Base-by-base conservation (phyloP, 2,329 filamentous ascomycete genomes). In the Alternaria atra region DNA sequence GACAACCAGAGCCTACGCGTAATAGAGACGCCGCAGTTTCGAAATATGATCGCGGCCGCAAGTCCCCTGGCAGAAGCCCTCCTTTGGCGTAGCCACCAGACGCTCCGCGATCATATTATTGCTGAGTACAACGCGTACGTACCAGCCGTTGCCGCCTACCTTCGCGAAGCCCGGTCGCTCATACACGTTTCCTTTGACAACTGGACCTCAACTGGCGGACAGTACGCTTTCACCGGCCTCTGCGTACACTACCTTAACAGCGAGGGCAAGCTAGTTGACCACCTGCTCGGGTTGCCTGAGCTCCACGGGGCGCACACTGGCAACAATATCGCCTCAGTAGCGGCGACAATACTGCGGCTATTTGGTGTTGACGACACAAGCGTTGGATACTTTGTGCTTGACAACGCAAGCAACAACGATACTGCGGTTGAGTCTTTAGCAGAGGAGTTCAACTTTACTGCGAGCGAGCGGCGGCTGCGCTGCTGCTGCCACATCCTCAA, bases 11-110 rank as follows among this genome's bases (percentile, higher is more conserved):
- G 27, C 27, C 27, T 29, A 29, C 27, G 7, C 27, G 7, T 29
- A 29, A 29, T 29, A 29, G 27, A 29, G 27, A 29, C 27, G 7
- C 27, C 27, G 27, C 27, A 29, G 27, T 29, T 29, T 29, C 27
- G 27, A 29, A 29, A 29, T 29, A 29, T 29, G 15, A 52, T 58
- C 48, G 47, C 29, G n/a, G 55, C 55, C 51, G 55, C 55, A 43
- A 58, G 51, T 30, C 55, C 47, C 32, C 35, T 58, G 40, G 47
- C 47, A 34, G 55, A 58, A 40, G 42, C 42, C 32, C 25, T 37
- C 17, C 30, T 58, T 43, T 58, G n/a, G 54, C 30, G 54, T 30
- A 12, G 51, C 55, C 61, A 73, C 61, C 43, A 80, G 10, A 50
- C 30, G n/a, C 54, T 43, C 44, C 35, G 54, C 25, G 27, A 32